Conservation (phyloP, 768 basidiomycete genomes). For the Lactarius trivialis region DNA sequence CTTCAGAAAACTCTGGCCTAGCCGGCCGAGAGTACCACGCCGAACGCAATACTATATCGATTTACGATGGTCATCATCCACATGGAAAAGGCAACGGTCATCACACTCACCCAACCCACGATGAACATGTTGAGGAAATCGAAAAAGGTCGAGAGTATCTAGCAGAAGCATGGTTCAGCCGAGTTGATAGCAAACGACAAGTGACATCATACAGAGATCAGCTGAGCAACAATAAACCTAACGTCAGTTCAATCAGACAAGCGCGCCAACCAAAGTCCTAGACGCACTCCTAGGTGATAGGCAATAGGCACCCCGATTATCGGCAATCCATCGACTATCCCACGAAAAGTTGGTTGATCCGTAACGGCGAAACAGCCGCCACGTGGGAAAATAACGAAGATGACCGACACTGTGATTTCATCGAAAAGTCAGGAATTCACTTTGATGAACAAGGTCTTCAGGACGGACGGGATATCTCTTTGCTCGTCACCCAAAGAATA, state of each 20-base stretch:
- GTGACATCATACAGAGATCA: no score
- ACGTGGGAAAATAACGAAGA: neutral
- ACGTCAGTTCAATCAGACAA: neutral
- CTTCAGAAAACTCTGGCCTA: constrained; percentile 16
- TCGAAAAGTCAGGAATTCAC: neutral
- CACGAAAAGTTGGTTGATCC: neutral
- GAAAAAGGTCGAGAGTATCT: no score
- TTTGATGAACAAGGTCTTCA: neutral
- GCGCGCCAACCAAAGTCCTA: neutral
- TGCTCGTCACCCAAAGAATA: constrained; percentile 10
- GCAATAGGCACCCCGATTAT: neutral
- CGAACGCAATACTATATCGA: constrained; percentile 13
- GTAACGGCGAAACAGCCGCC: constrained; percentile 13
- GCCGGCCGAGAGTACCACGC: constrained; percentile 7
- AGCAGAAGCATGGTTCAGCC: neutral
- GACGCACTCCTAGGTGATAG: constrained; percentile 17
- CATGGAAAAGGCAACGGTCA: neutral
- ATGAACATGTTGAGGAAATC: constrained; percentile 11
- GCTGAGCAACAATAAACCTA: neutral
- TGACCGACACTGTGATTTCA: neutral
- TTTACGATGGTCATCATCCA: neutral
- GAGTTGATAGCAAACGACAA: neutral
- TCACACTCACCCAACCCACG: constrained; percentile 6
- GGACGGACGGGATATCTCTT: constrained; percentile 1
- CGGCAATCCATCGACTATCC: no score